Conservation (phyloP, 2,329 filamentous ascomycete genomes). For the Curvularia sp. region DNA sequence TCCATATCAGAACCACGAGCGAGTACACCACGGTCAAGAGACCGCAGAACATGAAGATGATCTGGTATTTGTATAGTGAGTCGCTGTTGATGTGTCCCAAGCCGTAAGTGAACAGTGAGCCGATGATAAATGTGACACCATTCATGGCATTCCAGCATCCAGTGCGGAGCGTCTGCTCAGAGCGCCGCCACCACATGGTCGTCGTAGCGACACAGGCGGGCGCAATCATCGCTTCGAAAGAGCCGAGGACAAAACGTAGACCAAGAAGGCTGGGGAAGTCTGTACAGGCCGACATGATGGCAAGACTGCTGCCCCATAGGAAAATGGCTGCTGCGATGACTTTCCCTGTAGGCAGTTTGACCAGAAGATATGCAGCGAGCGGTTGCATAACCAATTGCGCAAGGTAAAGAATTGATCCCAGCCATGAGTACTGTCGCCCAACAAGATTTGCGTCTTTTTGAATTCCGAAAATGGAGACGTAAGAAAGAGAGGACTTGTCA, state of each 20-base stretch:
- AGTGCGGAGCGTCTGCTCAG: conserved; percentile 63
- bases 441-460: conserved; percentile 56
- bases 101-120: conserved; percentile 64
- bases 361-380: conserved; percentile 59
- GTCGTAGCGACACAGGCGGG: conserved; percentile 65
- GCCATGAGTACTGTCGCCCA: conserved; percentile 64
- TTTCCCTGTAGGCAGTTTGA: conserved; percentile 66
- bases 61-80: conserved; percentile 52
- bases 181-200: conserved; percentile 66
- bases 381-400: conserved; percentile 62
- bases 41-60: conserved; percentile 56
- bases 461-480: conserved; percentile 60
- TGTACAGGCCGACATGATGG: conserved; percentile 60
- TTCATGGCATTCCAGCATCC: conserved; percentile 68
- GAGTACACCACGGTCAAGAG: conserved; percentile 55
- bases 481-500: conserved; percentile 55
- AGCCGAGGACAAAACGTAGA: conserved; percentile 52
- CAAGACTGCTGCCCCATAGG: conserved; percentile 61
- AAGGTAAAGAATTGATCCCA: conserved; percentile 67
- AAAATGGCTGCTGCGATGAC: conserved; percentile 60
- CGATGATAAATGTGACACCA: conserved; percentile 63
- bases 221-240: conserved; percentile 45
- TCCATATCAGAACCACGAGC: conserved; percentile 48
- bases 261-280: conserved; percentile 49
- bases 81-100: conserved; percentile 62